Base-by-base conservation (phyloP, 2,329 filamentous ascomycete species). In the Pseudocercospora fijiensis region DNA sequence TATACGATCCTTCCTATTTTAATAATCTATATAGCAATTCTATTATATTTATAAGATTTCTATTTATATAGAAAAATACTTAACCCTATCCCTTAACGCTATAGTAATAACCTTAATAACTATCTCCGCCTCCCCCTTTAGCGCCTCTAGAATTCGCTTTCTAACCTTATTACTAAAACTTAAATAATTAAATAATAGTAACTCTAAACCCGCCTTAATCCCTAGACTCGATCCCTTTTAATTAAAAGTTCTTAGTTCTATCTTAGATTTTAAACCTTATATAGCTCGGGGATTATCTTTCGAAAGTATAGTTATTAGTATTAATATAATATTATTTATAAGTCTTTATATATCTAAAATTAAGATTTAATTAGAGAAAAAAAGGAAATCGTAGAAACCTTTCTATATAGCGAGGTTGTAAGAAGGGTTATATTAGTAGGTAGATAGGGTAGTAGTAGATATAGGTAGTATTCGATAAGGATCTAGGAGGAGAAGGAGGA, bases 281-380 rank as follows among this genome's bases (percentile, higher is more conserved):
- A 62, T 30, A 11, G 60, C 60, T 16, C 9, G 53, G 1, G 66
- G 66, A 45, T 68, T 67, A 56, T 67, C 61, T 27, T 65, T 60
- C 11, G 61, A 52, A 5, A 68, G 61, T 3, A 62, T 67, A 6
- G 20, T 24, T 27, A 65, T 65, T 67, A 6, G 20, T 24, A 33
- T 67, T 65, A 49, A 69, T 65, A 33, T 69, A 62, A 69, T 65
- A 33, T 69, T 62, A 1, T 65, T 53, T 43, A 69, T 67, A 4
- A 67, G 33, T 13, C 47, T 56, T 16, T 49, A n/a, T 4, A 62
- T 60, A 30, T 69, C 67, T 4, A 57, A 37, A n/a, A 43, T 33
- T 4, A 60, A 57, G 7, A 69, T 60, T 10, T 55, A 58, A n/a
- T 18, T 13, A 2, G 65, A 65, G 2, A 69, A 49, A 8, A 37